A percentile compares a stretch with the other conserved stretches of the same genome.
Conservation (phyloP, 2,329 filamentous ascomycete species). For the Triangularia verruculosa region DNA sequence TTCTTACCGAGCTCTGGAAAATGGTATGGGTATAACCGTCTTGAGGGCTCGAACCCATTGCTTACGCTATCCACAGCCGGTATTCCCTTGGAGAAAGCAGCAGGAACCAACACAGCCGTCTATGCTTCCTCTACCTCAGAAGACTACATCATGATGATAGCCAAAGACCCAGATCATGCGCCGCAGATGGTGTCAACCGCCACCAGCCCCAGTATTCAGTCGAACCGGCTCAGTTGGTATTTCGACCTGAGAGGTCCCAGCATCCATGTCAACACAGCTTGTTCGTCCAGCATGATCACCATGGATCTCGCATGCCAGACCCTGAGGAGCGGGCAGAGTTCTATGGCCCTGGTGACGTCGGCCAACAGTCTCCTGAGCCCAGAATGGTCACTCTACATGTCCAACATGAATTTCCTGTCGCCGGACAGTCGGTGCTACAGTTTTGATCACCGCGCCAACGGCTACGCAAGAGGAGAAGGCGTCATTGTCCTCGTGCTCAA, state of each 20-base stretch:
- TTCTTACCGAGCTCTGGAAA: too few species aligned
- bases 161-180: too few species aligned
- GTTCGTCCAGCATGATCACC: slow-evolving; percentile 4
- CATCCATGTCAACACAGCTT: slow-evolving; percentile 3
- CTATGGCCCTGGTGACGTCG: too few species aligned
- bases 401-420: too few species aligned
- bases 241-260: slow-evolving; percentile 6
- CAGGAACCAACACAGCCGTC: slow-evolving; percentile 1
- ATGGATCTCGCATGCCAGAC: slow-evolving; percentile 6
- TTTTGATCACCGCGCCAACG: slow-evolving; percentile 29
- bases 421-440: too few species aligned
- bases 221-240: slow-evolving; percentile 9
- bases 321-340: neutral
- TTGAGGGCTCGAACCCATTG: neutral
- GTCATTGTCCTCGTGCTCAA: slow-evolving; percentile 9
- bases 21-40: slow-evolving; percentile 20
- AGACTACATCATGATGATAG: too few species aligned
- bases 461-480: slow-evolving; percentile 22
- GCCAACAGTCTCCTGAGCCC: too few species aligned
- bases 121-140: too few species aligned
- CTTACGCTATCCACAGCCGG: neutral
- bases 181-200: too few species aligned
- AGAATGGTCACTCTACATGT: too few species aligned
- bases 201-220: neutral
- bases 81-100: slow-evolving; percentile 3